Percentiles rank a stretch among this genome's conserved stretches.
Evolutionary conservation across 75 land plant genomes (phyloP).

Genomic region (Larix kaempferi): DNA sequence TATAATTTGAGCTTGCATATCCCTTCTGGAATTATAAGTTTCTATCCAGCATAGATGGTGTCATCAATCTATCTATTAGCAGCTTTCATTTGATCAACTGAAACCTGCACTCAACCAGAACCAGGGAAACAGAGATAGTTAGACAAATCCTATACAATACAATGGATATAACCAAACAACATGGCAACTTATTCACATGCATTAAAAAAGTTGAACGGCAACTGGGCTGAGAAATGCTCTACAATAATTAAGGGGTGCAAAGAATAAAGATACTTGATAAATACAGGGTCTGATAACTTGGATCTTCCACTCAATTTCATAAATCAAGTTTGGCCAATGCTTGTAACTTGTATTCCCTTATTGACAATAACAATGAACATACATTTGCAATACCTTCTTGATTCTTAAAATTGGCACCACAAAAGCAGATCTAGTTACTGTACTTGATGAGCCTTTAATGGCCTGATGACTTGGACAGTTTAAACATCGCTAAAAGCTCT

Average conservation of each 20-base stretch:
- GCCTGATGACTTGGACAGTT: too few species aligned
- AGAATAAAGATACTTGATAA: background rate
- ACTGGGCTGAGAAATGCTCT: background rate
- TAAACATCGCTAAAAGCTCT: too few species aligned
- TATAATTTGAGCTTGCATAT: background rate
- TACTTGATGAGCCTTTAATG: too few species aligned
- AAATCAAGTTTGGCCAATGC: too few species aligned
- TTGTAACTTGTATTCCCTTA: too few species aligned
- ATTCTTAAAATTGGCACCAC: too few species aligned
- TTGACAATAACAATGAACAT: too few species aligned
- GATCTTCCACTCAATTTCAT: too few species aligned
- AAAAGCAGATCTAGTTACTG: too few species aligned
- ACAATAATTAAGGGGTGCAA: background rate
- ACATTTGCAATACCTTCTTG: too few species aligned
- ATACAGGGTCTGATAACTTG: background rate
- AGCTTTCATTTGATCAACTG: conserved; percentile 8
- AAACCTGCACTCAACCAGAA: conserved; percentile 4
- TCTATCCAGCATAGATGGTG: conserved; percentile 5
- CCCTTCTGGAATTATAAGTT: background rate
- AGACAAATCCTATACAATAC: background rate
- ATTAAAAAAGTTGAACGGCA: background rate
- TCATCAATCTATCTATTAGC: conserved; percentile 4
- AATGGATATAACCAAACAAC: background rate
- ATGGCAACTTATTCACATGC: background rate
- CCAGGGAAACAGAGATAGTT: background rate